Percentiles rank a stretch among this genome's conserved stretches.
Evolutionary conservation across 768 basidiomycete genomes (phyloP).

Genomic region (Pisolithus sp.): DNA sequence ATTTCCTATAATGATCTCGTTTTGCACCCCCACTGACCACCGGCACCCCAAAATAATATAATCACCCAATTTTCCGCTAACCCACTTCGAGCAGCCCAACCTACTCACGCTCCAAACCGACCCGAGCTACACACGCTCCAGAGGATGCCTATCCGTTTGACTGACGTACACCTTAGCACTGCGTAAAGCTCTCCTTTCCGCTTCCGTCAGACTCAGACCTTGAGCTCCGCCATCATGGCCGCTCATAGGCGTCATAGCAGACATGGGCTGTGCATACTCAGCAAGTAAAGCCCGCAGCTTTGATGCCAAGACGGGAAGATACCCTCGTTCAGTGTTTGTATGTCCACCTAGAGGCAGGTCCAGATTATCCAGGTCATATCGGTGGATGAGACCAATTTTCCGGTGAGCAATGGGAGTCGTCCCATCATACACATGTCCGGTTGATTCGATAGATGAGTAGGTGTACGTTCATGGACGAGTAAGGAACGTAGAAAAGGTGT

Average conservation of each 20-base stretch:
- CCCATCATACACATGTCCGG: not conserved
- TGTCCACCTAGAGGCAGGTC: conserved; percentile 58
- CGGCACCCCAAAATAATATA: too few relatives aligned
- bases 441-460: too few relatives aligned
- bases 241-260: too few relatives aligned
- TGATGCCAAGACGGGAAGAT: conserved; percentile 67
- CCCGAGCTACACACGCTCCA: conserved; percentile 49
- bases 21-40: too few relatives aligned
- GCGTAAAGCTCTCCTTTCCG: conserved; percentile 19
- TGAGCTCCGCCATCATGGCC: conserved; percentile 3
- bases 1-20: too few relatives aligned
- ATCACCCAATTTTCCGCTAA: too few relatives aligned
- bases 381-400: not conserved
- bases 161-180: conserved; percentile 65
- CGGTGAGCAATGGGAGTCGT: not conserved
- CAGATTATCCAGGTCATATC: conserved; percentile 7
- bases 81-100: too few relatives aligned
- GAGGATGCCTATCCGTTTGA: conserved; percentile 65
- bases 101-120: conserved; percentile 48
- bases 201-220: conserved; percentile 30
- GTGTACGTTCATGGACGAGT: too few relatives aligned
- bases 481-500: too few relatives aligned
- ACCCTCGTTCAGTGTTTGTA: conserved; percentile 93
- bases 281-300: conserved; percentile 52
- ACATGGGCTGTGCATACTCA: conserved; percentile 20